Evolutionary conservation across 2,329 filamentous ascomycete species (phyloP), one percentile per base, ranked within the genome.

Genomic region (Helotiales sp.): DNA sequence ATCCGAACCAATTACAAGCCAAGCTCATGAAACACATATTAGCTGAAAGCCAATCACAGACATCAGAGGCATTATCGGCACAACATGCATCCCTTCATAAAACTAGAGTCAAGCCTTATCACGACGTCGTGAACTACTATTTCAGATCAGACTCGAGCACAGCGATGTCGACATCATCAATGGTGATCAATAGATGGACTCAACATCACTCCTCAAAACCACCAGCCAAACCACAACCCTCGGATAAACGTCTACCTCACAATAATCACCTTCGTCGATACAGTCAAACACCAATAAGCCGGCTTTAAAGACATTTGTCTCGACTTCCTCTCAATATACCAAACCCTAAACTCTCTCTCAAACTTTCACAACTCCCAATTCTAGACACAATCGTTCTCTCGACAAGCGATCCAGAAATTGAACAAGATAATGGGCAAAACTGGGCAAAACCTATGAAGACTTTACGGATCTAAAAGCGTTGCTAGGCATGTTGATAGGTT

Each of bases 281-380:
- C 25, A 8, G 44, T 49, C 5, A 44, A 38, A 19, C 31, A 48
- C 19, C 52, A 48, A 24, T 42, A 42, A 46, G 30, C 40, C 19
- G 52, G 44, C 9, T 55, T 55, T 49, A 42, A 42, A 7, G 42
- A 48, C 17, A 42, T 55, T n/a, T 42, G 52, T 3, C 22, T 55
- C 15, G 42, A 38, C 19, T 55, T 55, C 22, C 44, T 55, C 22
- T 25, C 22, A 27, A 49, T 49, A 12, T 55, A 25, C 17, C 19
- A 55, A 31, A 55, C 49, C 44, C 40, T 55, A 3, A 48, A 55
- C 30, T n/a, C 52, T 13, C 31, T 55, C 5, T 24, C 29, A 36
- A 19, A 30, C 2, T 17, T 15, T 38, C 52, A 49, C 15, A 25
- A 34, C 9, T 15, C 22, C 3, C 44, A 48, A 17, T 49, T 49